Conservation (phyloP, 75 land plant genomes). For the Ceratopteris richardii region DNA sequence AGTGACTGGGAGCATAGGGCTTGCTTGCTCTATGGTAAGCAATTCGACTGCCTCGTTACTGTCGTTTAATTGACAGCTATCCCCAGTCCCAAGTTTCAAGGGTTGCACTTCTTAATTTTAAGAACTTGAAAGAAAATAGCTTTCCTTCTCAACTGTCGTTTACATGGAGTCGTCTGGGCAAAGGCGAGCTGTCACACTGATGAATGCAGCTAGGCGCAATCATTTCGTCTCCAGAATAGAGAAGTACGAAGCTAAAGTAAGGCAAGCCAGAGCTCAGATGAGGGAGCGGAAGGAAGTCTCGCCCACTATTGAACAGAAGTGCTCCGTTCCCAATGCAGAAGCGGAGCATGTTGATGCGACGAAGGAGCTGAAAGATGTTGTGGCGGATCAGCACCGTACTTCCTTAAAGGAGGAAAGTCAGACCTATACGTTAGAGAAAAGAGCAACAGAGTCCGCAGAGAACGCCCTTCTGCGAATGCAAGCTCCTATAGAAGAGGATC, state of each 20-base stretch:
- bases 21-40: too few relatives aligned
- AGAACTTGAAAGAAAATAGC: too few relatives aligned
- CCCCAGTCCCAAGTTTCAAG: too few relatives aligned
- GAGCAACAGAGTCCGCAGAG: not conserved
- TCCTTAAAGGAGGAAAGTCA: not conserved
- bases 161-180: conserved; percentile 5
- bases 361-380: not conserved
- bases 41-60: too few relatives aligned
- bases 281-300: not conserved
- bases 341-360: not conserved
- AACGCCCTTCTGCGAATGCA: not conserved
- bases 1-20: too few relatives aligned
- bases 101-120: too few relatives aligned
- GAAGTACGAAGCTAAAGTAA: conserved; percentile 7
- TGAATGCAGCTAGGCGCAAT: conserved; percentile 4
- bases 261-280: not conserved
- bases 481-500: too few relatives aligned
- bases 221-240: not conserved
- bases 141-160: too few relatives aligned
- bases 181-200: not conserved
- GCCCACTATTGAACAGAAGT: not conserved
- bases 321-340: not conserved
- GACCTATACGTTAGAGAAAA: not conserved
- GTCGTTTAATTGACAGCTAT: too few relatives aligned
- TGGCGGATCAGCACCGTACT: not conserved